Evolutionary conservation across 306 rosid genomes (phyloP).

Genomic region (Glycyrrhiza uralensis): DNA sequence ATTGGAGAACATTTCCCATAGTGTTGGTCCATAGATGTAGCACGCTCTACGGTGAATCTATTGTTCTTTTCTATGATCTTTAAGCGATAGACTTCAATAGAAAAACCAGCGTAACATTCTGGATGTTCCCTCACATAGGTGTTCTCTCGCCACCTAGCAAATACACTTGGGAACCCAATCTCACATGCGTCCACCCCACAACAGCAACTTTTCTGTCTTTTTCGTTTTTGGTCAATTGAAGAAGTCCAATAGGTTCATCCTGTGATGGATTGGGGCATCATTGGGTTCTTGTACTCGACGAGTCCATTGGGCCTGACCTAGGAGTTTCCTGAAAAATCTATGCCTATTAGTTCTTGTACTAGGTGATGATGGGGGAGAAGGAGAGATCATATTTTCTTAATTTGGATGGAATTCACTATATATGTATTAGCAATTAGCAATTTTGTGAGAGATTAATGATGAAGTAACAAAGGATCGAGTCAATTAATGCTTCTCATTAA

Average conservation of each 20-base stretch:
- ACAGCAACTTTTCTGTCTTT: not conserved
- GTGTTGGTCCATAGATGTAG: not conserved
- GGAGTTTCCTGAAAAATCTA: not conserved
- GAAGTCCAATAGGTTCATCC: not conserved
- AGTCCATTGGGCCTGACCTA: not conserved
- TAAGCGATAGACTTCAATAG: not conserved
- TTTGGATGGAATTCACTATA: too few relatives aligned
- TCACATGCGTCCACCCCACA: not conserved
- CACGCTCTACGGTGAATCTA: not conserved
- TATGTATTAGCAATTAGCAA: too few relatives aligned
- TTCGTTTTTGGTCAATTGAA: too few relatives aligned
- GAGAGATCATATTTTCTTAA: too few relatives aligned
- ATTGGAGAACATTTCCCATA: not conserved
- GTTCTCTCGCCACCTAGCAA: not conserved
- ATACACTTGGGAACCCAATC: not conserved
- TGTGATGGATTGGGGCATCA: not conserved
- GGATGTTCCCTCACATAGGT: not conserved
- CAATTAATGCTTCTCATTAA: too few relatives aligned
- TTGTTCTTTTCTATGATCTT: not conserved
- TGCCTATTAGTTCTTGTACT: too few relatives aligned
- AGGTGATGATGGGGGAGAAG: too few relatives aligned
- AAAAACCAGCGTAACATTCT: not conserved
- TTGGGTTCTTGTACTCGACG: not conserved
- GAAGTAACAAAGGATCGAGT: too few relatives aligned
- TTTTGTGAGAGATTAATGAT: too few relatives aligned